phyloP scores from a whole-genome alignment of 1,284 basidiomycete species.

The Apiotrichum laibachii region DNA sequence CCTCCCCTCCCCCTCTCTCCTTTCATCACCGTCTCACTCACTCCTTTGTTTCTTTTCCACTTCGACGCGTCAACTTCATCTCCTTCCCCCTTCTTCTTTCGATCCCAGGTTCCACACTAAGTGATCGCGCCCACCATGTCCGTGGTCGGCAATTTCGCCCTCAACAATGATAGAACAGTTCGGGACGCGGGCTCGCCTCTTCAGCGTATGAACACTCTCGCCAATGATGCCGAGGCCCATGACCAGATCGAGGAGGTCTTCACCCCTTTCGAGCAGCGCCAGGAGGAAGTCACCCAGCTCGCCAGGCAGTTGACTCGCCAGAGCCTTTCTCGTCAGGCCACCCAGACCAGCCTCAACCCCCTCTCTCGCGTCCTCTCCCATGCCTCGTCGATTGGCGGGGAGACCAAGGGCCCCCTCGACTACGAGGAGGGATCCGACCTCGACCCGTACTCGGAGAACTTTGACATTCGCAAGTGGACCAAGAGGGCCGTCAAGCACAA shows the following conservation, averaged over 20 bases:
- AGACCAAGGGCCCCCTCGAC: constrained; percentile 27
- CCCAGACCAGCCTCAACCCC: constrained; percentile 4
- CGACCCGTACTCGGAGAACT: constrained; percentile 52
- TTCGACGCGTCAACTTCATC: neutral
- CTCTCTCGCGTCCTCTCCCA: constrained; percentile 1
- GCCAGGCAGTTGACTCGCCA: constrained; percentile 37
- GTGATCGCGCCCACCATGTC: constrained; percentile 15
- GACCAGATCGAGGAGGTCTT: constrained; percentile 15
- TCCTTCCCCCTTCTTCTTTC: neutral
- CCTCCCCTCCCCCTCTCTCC: neutral
- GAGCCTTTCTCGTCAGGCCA: constrained; percentile 13
- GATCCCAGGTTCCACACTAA: neutral
- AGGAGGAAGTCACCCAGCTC: constrained; percentile 28
- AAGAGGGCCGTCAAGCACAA: constrained; percentile 36
- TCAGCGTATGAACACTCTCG: neutral
- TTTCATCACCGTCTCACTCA: neutral
- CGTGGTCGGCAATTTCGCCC: constrained; percentile 17
- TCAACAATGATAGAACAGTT: constrained; percentile 13
- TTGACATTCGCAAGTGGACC: constrained; percentile 52
- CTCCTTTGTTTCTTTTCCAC: neutral
- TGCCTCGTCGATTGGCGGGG: neutral
- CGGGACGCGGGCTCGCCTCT: constrained; percentile 1
- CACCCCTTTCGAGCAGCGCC: constrained; percentile 15
- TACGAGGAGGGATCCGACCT: constrained; percentile 45
- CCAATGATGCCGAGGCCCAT: neutral